A percentile compares a stretch with the other conserved stretches of the same genome.
Conservation (phyloP, 306 rosid genomes). For the Parietaria judaica region DNA sequence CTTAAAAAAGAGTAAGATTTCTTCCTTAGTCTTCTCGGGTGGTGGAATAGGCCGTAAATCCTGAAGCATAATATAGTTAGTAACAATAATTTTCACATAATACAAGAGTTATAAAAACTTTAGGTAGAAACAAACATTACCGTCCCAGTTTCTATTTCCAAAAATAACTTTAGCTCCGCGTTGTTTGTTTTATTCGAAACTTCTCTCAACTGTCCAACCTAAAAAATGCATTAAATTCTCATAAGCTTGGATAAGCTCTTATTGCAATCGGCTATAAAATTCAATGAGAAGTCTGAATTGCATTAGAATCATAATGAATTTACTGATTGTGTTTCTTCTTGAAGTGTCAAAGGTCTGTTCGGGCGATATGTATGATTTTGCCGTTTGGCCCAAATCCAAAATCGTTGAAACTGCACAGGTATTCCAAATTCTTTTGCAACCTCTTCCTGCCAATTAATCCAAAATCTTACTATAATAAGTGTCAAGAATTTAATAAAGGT, state of each 20-base stretch:
- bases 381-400: constrained; percentile 96
- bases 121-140: constrained; percentile 28
- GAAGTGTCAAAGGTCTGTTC: constrained; percentile 55
- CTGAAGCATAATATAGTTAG: constrained; percentile 31
- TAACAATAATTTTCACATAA: neutral
- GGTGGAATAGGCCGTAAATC: constrained; percentile 63
- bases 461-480: neutral
- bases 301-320: constrained; percentile 5
- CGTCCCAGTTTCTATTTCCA: constrained; percentile 75
- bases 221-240: constrained; percentile 13
- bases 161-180: constrained; percentile 69
- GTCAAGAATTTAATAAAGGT: too few relatives aligned
- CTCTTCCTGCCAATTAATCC: constrained; percentile 54
- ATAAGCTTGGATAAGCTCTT: neutral
- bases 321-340: constrained; percentile 83
- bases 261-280: constrained; percentile 5
- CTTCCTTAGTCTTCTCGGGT: constrained; percentile 65
- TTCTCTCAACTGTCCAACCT: constrained; percentile 87
- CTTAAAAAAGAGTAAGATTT: constrained; percentile 72
- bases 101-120: constrained; percentile 14
- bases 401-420: constrained; percentile 73
- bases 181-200: constrained; percentile 54
- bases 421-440: constrained; percentile 76
- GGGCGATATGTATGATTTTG: constrained; percentile 88
- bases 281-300: neutral